Evolutionary conservation across 2,329 filamentous ascomycete species (phyloP), one percentile per base, ranked within the genome.

Genomic region (Penicillium hesseltinei): DNA sequence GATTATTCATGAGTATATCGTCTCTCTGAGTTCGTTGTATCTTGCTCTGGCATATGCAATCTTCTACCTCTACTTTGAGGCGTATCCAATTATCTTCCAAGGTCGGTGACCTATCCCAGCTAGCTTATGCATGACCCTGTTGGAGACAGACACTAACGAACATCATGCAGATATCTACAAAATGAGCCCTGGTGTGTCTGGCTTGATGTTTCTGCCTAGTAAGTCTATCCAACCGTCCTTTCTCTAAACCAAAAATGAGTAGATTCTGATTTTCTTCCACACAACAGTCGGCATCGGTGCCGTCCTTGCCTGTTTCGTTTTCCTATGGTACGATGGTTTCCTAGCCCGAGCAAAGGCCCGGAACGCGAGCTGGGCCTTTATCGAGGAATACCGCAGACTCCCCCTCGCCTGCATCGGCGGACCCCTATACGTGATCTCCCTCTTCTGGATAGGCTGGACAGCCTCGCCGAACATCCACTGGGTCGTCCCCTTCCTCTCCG

Each of bases 31-130:
- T 2, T 91, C 86, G 73, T 68, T 84, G 71, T 92, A 91, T 72
- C 78, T 91, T 35, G 85, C 89, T 44, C 78, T 92, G 46, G 81
- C 86, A 52, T 92, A 91, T 69, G 82, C 79, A 2, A 82, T 87
- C 58, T 85, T 86, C 64, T 87, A 85, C 78, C 88, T 92, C 73
- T 90, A 87, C 69, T 91, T 92, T 63, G 84, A 91, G 72, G 87
- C 88, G 10, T 92, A 87, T 69, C 85, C 86, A 5, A 79, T 86
- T 60, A 88, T 91, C 62, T 92, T 90, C 72, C 78, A 82, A 60
- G 69, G 69, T 59, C 49, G 9, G 61, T 54, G 15, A 4, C 11
- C 1, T 2, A n/a, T 6, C 17, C 17, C 21, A 7, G 10, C 7
- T 39, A 15, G 8, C 13, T 4, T 15, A 13, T 25, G 17, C 8